These are phyloP conservation scores for Aquilaria yunnanensis DNA, from an alignment of 345 rosid genomes.

Conservation along the genomic window DNA sequence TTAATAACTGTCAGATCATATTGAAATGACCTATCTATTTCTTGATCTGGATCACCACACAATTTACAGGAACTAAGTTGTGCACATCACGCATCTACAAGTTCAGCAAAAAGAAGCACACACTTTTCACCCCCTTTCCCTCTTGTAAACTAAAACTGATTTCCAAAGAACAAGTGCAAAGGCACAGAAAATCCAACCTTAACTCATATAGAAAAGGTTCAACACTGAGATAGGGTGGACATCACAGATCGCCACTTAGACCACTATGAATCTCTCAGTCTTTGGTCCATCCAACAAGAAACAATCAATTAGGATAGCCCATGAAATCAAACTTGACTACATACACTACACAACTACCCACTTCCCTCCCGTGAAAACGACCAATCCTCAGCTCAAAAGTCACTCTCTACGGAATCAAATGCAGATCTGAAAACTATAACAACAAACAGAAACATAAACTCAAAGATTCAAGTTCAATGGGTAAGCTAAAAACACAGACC, in stretches of 20 bases:
- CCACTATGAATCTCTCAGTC: too few relatives aligned
- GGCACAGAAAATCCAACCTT: neutral
- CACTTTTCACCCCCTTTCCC: too few relatives aligned
- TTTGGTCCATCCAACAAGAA: too few relatives aligned
- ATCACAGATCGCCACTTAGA: too few relatives aligned
- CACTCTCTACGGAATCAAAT: conserved; percentile 13
- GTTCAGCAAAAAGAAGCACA: too few relatives aligned
- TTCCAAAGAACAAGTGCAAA: neutral
- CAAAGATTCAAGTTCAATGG: neutral
- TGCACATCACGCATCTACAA: neutral
- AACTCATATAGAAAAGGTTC: too few relatives aligned
- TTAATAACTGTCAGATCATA: too few relatives aligned
- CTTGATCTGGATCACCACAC: neutral
- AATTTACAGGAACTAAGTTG: neutral
- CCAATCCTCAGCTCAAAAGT: conserved; percentile 6
- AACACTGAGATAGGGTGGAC: too few relatives aligned
- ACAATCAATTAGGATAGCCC: too few relatives aligned
- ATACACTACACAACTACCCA: neutral
- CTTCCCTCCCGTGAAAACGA: neutral
- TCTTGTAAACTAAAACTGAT: neutral
- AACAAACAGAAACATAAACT: neutral
- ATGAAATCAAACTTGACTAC: too few relatives aligned
- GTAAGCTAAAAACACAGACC: conserved; percentile 43
- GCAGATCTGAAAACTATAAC: conserved; percentile 19
- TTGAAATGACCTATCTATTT: too few relatives aligned